A percentile compares a stretch with the other conserved stretches of the same genome.
phyloP scores from a whole-genome alignment of 192 early-diverging fungal genomes.

The Martensiomyces pterosporus region DNA sequence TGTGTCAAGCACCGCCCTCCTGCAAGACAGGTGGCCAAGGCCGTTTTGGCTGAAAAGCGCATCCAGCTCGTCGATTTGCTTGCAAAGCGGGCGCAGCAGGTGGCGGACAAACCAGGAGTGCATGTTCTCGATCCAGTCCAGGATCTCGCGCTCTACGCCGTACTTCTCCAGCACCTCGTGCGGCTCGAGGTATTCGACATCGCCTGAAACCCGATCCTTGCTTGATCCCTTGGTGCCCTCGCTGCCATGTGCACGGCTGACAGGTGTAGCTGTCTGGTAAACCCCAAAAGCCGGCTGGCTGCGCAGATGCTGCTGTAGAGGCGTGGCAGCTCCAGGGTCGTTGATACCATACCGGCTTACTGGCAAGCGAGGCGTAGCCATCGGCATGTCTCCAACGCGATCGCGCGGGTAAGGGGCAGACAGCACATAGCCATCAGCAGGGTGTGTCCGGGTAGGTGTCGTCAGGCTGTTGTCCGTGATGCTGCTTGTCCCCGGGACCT shows the following conservation, averaged over 20 bases:
- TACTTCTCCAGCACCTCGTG: constrained; percentile 41
- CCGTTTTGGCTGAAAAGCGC: constrained; percentile 36
- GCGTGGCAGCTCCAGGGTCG: constrained; percentile 24
- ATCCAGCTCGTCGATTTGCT: constrained; percentile 46
- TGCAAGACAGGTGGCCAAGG: constrained; percentile 42
- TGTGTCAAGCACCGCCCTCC: constrained; percentile 25
- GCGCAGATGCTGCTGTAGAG: constrained; percentile 38
- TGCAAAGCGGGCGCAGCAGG: constrained; percentile 37
- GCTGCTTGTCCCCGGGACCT: constrained; percentile 20
- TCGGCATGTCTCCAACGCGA: constrained; percentile 4
- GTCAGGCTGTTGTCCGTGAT: constrained; percentile 11
- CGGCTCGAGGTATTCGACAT: constrained; percentile 44
- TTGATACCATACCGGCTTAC: constrained; percentile 14
- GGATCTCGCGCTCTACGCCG: constrained; percentile 33
- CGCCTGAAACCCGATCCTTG: constrained; percentile 23
- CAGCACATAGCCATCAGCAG: constrained; percentile 8
- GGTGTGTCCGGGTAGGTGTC: constrained; percentile 17
- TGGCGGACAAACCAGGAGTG: constrained; percentile 48
- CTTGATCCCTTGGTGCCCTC: constrained; percentile 25
- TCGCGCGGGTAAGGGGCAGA: constrained; percentile 1
- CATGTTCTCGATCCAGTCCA: constrained; percentile 48
- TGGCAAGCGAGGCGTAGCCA: constrained; percentile 33
- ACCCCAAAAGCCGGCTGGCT: constrained; percentile 36
- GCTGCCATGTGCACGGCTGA: constrained; percentile 12
- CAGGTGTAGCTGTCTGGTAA: constrained; percentile 47